phyloP scores from a whole-genome alignment of 352 stramenopile species.

The Globisporangium barbulae region DNA sequence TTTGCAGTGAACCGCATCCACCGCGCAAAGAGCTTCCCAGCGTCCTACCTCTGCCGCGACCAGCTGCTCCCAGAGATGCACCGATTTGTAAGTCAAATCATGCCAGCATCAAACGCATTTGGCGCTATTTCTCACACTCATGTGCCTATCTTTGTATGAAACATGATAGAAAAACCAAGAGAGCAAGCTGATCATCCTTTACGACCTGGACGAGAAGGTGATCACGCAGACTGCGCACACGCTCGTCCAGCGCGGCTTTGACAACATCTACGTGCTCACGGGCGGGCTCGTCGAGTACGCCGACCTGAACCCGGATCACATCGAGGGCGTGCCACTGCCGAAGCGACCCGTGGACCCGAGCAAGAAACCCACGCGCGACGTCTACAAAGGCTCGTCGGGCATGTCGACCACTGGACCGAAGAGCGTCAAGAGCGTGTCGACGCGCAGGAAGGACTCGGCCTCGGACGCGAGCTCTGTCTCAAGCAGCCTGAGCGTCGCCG shows the following conservation, averaged over 20 bases:
- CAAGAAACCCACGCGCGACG: slow-evolving; percentile 52
- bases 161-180: slow-evolving; percentile 65
- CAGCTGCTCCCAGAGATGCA: slow-evolving; percentile 71
- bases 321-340: slow-evolving; percentile 59
- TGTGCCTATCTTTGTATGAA: slow-evolving; percentile 2
- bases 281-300: slow-evolving; percentile 64
- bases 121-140: background rate
- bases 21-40: slow-evolving; percentile 61
- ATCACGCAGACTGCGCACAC: slow-evolving; percentile 57
- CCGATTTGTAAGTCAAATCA: slow-evolving; percentile 40
- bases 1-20: slow-evolving; percentile 70
- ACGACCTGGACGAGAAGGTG: slow-evolving; percentile 72
- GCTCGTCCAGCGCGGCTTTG: slow-evolving; percentile 76
- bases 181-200: slow-evolving; percentile 72
- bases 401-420: slow-evolving; percentile 34
- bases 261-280: slow-evolving; percentile 83
- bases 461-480: slow-evolving; percentile 64
- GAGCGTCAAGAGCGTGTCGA: slow-evolving; percentile 56
- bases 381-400: slow-evolving; percentile 52
- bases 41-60: slow-evolving; percentile 58
- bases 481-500: slow-evolving; percentile 57
- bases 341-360: slow-evolving; percentile 44
- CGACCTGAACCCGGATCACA: slow-evolving; percentile 56
- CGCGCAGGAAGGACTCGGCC: slow-evolving; percentile 37
- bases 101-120: background rate